These are phyloP conservation scores for Helotiales sp. DNA, from an alignment of 2,329 filamentous ascomycete genomes.

Conservation along the genomic window DNA sequence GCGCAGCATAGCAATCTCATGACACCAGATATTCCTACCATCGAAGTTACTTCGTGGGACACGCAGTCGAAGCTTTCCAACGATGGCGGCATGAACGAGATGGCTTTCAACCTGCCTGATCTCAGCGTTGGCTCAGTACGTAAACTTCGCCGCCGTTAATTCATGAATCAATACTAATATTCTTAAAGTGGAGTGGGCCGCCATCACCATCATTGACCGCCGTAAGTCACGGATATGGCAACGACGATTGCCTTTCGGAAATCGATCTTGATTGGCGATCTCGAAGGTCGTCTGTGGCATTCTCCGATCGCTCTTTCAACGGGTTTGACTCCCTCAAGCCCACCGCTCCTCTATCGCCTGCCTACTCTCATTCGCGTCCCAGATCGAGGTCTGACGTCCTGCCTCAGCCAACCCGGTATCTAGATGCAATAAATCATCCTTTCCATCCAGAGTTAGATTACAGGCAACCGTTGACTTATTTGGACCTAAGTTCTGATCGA, in stretches of 20 bases:
- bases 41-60: constrained; percentile 14
- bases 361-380: neutral
- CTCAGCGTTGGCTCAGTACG: constrained; percentile 12
- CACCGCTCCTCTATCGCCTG: neutral
- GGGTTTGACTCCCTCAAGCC: neutral
- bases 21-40: constrained; percentile 5
- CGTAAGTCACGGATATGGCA: neutral
- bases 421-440: neutral
- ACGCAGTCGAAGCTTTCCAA: neutral
- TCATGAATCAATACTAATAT: too few relatives aligned
- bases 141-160: too few relatives aligned
- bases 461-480: neutral
- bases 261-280: neutral
- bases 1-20: neutral
- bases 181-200: constrained; percentile 6
- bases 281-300: constrained; percentile 2
- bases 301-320: neutral
- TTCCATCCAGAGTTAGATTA: neutral
- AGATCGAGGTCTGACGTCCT: constrained; percentile 12
- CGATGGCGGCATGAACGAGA: neutral
- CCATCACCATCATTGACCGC: constrained; percentile 12
- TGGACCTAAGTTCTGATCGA: neutral
- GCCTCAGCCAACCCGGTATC: neutral
- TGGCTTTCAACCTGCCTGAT: constrained; percentile 8
- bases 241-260: neutral